Conservation (phyloP, 163 green algal species). For the Coccomyxa subellipsoidea region DNA sequence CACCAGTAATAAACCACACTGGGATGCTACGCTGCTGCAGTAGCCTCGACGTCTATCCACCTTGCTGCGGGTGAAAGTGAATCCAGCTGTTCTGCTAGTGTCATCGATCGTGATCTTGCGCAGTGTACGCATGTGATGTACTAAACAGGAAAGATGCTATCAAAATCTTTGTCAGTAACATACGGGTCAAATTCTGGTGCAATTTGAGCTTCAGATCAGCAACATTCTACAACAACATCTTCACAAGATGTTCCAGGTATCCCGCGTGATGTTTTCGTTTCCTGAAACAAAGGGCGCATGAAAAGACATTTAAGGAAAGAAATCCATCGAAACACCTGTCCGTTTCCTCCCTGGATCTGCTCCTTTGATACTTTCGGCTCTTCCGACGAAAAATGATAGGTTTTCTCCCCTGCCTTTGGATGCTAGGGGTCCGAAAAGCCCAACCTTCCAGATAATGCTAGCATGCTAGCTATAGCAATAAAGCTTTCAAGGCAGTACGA, state of each 20-base stretch:
- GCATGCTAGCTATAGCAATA: no score
- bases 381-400: no score
- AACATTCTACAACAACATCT: not conserved
- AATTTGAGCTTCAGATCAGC: not conserved
- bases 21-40: not conserved
- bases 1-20: not conserved
- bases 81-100: not conserved
- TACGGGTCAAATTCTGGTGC: not conserved
- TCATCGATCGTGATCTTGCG: not conserved
- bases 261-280: no score
- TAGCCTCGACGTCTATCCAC: not conserved
- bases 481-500: no score
- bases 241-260: not conserved
- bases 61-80: not conserved
- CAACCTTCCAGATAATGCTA: no score
- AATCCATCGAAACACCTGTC: no score
- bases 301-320: no score
- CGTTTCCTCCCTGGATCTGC: no score
- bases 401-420: no score
- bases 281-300: no score
- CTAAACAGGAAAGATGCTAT: not conserved
- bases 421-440: no score
- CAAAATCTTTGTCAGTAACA: not conserved
- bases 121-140: not conserved
- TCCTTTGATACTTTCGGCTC: no score